Conservation (phyloP, 345 rosid species). For the Microthlaspi erraticum region DNA sequence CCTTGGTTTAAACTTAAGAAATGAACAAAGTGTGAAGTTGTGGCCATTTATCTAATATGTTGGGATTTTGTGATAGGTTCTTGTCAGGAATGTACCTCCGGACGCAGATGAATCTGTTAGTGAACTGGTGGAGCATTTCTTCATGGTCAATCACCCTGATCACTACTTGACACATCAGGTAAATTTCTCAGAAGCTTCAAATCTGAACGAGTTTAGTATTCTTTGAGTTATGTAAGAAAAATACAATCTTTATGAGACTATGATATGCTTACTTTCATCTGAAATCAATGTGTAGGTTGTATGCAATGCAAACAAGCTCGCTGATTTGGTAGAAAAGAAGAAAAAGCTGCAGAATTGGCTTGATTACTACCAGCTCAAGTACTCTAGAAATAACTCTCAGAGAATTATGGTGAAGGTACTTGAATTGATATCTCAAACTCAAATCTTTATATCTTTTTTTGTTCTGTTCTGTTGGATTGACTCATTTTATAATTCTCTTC, state of each 20-base stretch:
- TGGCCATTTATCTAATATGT: slow-evolving; percentile 10
- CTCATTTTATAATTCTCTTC: slow-evolving; percentile 12
- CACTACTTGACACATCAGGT: slow-evolving; percentile 76
- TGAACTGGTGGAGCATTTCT: slow-evolving; percentile 86
- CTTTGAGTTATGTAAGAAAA: slow-evolving; percentile 6
- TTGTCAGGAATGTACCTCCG: slow-evolving; percentile 86
- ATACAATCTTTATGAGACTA: not conserved
- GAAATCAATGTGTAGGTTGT: slow-evolving; percentile 65
- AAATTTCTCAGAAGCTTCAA: slow-evolving; percentile 6
- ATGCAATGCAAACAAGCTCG: slow-evolving; percentile 84
- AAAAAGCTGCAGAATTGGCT: slow-evolving; percentile 83
- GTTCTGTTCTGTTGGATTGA: slow-evolving; percentile 15
- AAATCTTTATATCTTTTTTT: not conserved
- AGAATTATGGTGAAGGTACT: slow-evolving; percentile 72
- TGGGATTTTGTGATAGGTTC: slow-evolving; percentile 57
- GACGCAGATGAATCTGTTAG: slow-evolving; percentile 82
- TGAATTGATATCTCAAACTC: not conserved
- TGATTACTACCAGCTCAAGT: slow-evolving; percentile 79
- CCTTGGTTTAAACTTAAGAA: not conserved
- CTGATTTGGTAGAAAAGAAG: slow-evolving; percentile 79
- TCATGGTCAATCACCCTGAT: slow-evolving; percentile 83
- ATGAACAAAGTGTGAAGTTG: not conserved
- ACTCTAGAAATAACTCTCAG: slow-evolving; percentile 56
- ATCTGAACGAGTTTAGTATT: not conserved
- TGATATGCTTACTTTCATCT: not conserved